Base-by-base conservation (phyloP, 2,329 filamentous ascomycete genomes). In the Coniochaeta pulveracea region DNA sequence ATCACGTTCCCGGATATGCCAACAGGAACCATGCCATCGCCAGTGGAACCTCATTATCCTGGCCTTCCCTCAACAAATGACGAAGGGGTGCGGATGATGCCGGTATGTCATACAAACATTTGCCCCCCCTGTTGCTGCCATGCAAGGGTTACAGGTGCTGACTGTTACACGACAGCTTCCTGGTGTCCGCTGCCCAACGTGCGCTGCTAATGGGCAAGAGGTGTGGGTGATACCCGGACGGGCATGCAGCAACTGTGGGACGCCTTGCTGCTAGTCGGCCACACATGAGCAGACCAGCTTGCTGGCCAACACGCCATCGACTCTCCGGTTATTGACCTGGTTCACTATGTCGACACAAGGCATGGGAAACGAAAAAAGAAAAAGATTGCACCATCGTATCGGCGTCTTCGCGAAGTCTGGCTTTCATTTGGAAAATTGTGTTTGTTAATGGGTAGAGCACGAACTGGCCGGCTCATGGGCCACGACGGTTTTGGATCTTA, bases 211-310 rank as follows among this genome's bases (percentile, higher is more conserved):
- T 28, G 68, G 68, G 38, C 56, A 63, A 39, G 68, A 71, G 44
- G 63, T 66, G 26, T 72, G 68, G 68, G 68, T 72, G 16, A 66
- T 70, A 39, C 66, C 65, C 19, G 68, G 68, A 34, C 60, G 63
- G 36, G 53, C 54, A 33, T 72, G 68, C 44, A 60, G 60, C 19
- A 61, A 64, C 41, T 70, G 66, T 48, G 64, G 66, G 32, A 67
- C 64, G 16, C 58, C 62, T 22, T 51, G 51, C 41, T 52, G 51
- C 38, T 55, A 48, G 34, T n/a, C 26, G 10, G 19, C 26, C 10
- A 11, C n/a, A n/a, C n/a, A n/a, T n/a, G n/a, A n/a, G n/a, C n/a
- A n/a, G n/a, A n/a, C n/a, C n/a, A n/a, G n/a, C n/a, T n/a, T n/a
- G n/a, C n/a, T n/a, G n/a, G n/a, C n/a, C n/a, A n/a, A n/a, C n/a